A percentile compares a stretch with the other conserved stretches of the same genome.
phyloP scores from a whole-genome alignment of 768 basidiomycete genomes.

The Favolaschia claudopus region DNA sequence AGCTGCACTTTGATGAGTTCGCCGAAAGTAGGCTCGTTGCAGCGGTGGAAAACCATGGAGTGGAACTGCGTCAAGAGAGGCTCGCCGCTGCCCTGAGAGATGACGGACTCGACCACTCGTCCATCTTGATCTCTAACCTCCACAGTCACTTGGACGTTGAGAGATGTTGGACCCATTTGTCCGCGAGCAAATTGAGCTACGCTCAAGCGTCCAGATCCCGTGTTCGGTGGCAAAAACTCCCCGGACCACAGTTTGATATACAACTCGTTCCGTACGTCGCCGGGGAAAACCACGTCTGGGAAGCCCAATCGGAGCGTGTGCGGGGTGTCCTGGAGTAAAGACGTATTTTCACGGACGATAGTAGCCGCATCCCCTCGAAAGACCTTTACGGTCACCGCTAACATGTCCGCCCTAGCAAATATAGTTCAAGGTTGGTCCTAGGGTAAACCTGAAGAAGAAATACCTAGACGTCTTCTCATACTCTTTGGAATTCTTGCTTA shows the following conservation, averaged over 20 bases:
- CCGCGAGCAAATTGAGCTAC: constrained; percentile 68
- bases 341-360: constrained; percentile 84
- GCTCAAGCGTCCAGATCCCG: constrained; percentile 59
- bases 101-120: constrained; percentile 67
- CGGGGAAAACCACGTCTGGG: constrained; percentile 95
- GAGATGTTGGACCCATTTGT: constrained; percentile 58
- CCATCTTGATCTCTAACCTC: constrained; percentile 86
- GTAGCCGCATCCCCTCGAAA: constrained; percentile 84
- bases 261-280: constrained; percentile 90
- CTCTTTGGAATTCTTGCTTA: constrained; percentile 78
- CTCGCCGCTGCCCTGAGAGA: constrained; percentile 89
- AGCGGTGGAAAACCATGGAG: constrained; percentile 91
- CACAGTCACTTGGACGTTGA: constrained; percentile 89
- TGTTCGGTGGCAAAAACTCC: constrained; percentile 72
- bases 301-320: constrained; percentile 90
- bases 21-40: constrained; percentile 89
- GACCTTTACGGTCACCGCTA: constrained; percentile 85
- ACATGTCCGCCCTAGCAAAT: constrained; percentile 74
- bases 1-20: constrained; percentile 91
- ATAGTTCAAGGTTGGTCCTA: constrained; percentile 1
- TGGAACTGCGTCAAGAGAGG: constrained; percentile 80
- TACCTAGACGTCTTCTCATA: constrained; percentile 86
- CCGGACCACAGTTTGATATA: constrained; percentile 98
- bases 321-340: constrained; percentile 81
- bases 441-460: constrained; percentile 27